Conservation (phyloP, 164 flowering plant genomes). For the Vitis labrusca region DNA sequence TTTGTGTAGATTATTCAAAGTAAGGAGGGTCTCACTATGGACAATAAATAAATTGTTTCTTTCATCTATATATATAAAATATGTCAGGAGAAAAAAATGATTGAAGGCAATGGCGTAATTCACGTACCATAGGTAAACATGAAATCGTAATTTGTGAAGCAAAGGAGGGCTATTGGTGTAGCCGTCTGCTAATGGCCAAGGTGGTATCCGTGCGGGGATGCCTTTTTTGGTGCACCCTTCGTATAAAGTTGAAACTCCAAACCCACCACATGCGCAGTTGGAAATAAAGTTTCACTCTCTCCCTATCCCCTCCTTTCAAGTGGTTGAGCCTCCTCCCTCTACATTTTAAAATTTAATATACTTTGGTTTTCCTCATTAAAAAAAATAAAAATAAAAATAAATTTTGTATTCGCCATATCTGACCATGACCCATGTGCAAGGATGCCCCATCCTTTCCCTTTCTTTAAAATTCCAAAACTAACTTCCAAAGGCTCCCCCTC, state of each 20-base stretch:
- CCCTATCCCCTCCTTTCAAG: not conserved
- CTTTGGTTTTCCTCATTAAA: not conserved
- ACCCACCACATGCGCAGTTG: constrained; percentile 34
- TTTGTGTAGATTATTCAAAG: no score
- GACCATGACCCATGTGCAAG: constrained; percentile 44
- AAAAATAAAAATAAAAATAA: not conserved
- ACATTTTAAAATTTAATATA: not conserved
- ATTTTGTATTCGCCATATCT: constrained; percentile 19
- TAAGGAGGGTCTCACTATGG: no score
- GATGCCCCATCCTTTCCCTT: constrained; percentile 30
- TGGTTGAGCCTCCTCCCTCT: constrained; percentile 19
- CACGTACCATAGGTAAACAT: not conserved
- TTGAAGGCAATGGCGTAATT: no score
- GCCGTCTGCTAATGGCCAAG: no score
- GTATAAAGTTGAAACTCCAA: constrained; percentile 15
- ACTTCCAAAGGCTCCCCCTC: constrained; percentile 17
- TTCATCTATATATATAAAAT: no score
- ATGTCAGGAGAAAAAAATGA: no score
- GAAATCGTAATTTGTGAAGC: not conserved
- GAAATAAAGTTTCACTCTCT: not conserved
- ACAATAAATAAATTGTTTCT: no score
- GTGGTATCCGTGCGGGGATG: constrained; percentile 5
- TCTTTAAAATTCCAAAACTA: constrained; percentile 11
- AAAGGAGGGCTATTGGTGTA: no score
- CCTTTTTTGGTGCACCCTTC: not conserved